Base-by-base conservation (phyloP, 2,329 filamentous ascomycete genomes). In the Alternaria ventricosa region DNA sequence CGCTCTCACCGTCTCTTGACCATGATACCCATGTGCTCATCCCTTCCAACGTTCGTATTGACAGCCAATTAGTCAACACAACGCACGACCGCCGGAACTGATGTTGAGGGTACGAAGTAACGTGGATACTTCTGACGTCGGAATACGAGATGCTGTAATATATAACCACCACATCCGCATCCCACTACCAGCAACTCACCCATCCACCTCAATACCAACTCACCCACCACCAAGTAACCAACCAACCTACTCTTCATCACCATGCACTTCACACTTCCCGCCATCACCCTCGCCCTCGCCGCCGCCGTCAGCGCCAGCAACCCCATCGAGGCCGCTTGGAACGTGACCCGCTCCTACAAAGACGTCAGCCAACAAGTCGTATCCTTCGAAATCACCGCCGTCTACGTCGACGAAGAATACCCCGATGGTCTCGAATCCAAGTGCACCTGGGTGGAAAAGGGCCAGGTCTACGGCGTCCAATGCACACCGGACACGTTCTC, bases 111-210 rank as follows among this genome's bases (percentile, higher is more conserved):
- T 43, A 55, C 51, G 33, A 55, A 12, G 51, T 55, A 43, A 43
- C 33, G 33, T 53, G 49, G 51, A 20, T 55, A 55, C 51, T 55
- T 55, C 51, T 43, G 51, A 55, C 51, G 51, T 43, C 51, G 22
- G 33, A 13, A 55, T 55, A 55, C 51, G 51, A 55, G 51, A n/a
- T 3, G 11, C 27, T 18, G 22, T 8, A 13, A 27, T 55, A 55
- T 43, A 55, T 43, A 55, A 55, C 10, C n/a, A 55, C 15, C 3
- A 0, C 7, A 25, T 43, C 51, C 36, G 7, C 20, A 25, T 0
- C 3, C n/a, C 30, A 15, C 2, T 3, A 13, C 28, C 22, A 13
- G 6, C 6, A 6, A 43, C 15, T 6, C 51, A 55, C 41, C 33
- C 4, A 6, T 13, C 11, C 33, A 54, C 18, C 22, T 43, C 33